These are phyloP conservation scores for Waltergamsia citrina DNA, from an alignment of 2,329 filamentous ascomycete species.

Conservation along the genomic window DNA sequence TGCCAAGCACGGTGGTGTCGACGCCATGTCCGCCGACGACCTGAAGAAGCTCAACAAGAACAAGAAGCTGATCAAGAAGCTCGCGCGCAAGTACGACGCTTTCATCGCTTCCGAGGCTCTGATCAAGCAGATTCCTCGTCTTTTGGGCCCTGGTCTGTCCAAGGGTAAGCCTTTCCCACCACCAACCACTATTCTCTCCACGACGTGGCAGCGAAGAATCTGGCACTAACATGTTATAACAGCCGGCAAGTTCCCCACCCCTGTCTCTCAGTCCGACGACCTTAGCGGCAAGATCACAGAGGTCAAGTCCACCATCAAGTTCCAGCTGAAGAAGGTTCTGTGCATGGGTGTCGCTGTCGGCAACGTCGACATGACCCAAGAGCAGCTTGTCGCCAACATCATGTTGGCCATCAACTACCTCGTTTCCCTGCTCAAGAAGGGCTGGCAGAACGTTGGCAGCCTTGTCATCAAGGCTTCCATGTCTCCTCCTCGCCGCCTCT, in stretches of 20 bases:
- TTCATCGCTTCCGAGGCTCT: slow-evolving; percentile 95
- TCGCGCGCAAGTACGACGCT: slow-evolving; percentile 99
- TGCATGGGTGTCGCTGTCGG: slow-evolving; percentile 99
- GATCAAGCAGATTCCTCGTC: slow-evolving; percentile 99
- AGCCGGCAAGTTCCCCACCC: slow-evolving; percentile 99
- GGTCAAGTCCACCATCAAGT: slow-evolving; percentile 99
- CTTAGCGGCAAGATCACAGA: slow-evolving; percentile 93
- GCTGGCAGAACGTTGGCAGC: slow-evolving; percentile 99
- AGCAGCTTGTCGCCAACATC: slow-evolving; percentile 96
- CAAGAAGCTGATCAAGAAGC: slow-evolving; percentile 99
- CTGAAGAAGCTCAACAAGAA: slow-evolving; percentile 99
- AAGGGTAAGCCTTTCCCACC: slow-evolving; percentile 67
- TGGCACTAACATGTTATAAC: slow-evolving; percentile 13
- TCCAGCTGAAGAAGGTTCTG: slow-evolving; percentile 99
- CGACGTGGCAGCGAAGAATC: slow-evolving; percentile 4
- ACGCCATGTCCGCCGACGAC: slow-evolving; percentile 97
- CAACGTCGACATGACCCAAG: slow-evolving; percentile 94
- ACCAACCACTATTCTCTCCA: slow-evolving; percentile 9
- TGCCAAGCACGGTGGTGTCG: slow-evolving; percentile 97
- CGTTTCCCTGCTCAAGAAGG: slow-evolving; percentile 99
- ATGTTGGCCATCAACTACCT: slow-evolving; percentile 99
- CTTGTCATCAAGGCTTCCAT: slow-evolving; percentile 99
- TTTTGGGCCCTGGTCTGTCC: slow-evolving; percentile 95
- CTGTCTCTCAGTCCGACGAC: slow-evolving; percentile 94
- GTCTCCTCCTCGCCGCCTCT: slow-evolving; percentile 96